Percentiles rank a stretch among this genome's conserved stretches.
Evolutionary conservation across 176 grass and related monocot genomes (phyloP).

Genomic region (Oropetium thomaeum): DNA sequence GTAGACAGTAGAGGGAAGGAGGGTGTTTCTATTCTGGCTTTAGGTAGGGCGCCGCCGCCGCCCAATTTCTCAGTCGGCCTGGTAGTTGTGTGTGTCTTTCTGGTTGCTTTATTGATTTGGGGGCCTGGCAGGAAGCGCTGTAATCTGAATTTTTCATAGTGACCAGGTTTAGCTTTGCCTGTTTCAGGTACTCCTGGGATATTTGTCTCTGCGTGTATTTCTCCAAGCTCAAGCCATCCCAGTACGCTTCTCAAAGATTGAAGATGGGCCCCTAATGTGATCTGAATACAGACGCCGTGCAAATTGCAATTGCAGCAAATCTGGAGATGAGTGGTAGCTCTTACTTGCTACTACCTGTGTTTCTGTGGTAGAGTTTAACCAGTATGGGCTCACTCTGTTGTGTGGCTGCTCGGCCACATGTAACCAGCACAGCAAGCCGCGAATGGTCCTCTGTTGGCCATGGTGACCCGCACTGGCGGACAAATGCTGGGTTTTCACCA

Average conservation of each 20-base stretch:
- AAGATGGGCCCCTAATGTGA: not conserved
- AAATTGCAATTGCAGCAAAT: not conserved
- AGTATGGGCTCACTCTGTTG: slow-evolving; percentile 78
- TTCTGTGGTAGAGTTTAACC: not conserved
- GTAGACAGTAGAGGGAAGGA: not conserved
- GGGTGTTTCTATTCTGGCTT: not conserved
- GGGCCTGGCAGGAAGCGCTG: not conserved
- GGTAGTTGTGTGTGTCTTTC: not conserved
- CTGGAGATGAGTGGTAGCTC: not conserved
- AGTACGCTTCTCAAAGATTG: not conserved
- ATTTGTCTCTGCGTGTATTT: not conserved
- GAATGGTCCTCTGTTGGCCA: slow-evolving; percentile 67
- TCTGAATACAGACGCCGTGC: not conserved
- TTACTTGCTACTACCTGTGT: not conserved
- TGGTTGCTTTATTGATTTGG: not conserved
- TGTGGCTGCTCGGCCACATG: slow-evolving; percentile 72
- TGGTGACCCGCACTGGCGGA: slow-evolving; percentile 50
- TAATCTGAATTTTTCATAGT: not conserved
- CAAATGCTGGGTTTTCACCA: slow-evolving; percentile 59
- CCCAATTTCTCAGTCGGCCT: not conserved
- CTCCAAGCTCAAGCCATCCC: not conserved
- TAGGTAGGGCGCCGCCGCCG: not conserved
- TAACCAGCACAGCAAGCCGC: slow-evolving; percentile 44
- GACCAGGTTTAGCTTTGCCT: not conserved
- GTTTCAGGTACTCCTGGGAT: not conserved